Base-by-base conservation (phyloP, 176 grass and related monocot genomes). In the Echinochloa phyllopogon region DNA sequence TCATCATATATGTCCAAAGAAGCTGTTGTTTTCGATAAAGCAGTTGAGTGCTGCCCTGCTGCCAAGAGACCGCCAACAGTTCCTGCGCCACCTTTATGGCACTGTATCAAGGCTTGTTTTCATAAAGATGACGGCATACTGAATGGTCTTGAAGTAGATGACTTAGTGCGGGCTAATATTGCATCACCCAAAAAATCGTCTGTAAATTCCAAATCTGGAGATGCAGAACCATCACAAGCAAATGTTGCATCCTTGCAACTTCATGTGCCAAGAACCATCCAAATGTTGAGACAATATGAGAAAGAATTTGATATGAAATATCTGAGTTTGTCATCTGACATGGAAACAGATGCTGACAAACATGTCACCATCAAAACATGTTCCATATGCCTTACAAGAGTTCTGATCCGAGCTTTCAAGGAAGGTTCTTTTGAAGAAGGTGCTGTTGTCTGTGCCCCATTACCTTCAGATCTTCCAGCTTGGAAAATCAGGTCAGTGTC, bases 341-440 rank as follows among this genome's bases (percentile, higher is more conserved):
- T 65, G 57, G 80, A 85, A 51, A 65, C 20, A 2, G 27, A 64
- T 71, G 79, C 74, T 65, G 70, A 45, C 38, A n/a, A 76, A 47
- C 76, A 21, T 49, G 59, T 17, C 74, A 72, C 14, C 33, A 12
- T 63, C 16, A 78, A 85, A 24, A 17, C n/a, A 51, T 47, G 57
- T 74, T 75, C 64, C 73, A 6, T 87, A 66, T 95, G 91, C 67
- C 85, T 98, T 83, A 81, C 88, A 86, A 93, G 93, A 69, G 87
- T 95, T 66, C 72, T 92, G 44, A 82, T 98, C 52, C 80, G 80
- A 79, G 87, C 89, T 53, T 87, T 88, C 42, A 98, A 90, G 56
- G 91, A 94, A 86, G 93, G 96, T 77, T 94, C 77, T 67, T 95
- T 98, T 83, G 91, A 95, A 90, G 91, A 94, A 27, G 93, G 96